phyloP scores from a whole-genome alignment of 2,329 filamentous ascomycete genomes.

The Lachnellula arida region DNA sequence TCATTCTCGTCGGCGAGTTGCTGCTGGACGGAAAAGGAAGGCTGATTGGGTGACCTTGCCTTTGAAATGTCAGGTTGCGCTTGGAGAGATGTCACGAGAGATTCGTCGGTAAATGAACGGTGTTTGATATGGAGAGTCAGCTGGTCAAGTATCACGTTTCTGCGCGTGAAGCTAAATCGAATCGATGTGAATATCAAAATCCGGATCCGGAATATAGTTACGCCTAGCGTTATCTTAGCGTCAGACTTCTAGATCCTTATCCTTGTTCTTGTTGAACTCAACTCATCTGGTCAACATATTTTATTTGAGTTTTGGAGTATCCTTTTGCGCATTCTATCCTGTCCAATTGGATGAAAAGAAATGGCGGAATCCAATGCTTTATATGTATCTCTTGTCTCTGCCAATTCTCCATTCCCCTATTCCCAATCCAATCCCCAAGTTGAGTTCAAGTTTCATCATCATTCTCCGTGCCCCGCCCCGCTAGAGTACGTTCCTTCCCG shows the following conservation, averaged over 20 bases:
- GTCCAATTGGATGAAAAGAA: too few relatives aligned
- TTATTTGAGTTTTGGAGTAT: too few relatives aligned
- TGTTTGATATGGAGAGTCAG: constrained; percentile 13
- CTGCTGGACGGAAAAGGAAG: constrained; percentile 9
- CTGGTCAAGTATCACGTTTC: constrained; percentile 15
- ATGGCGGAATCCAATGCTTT: too few relatives aligned
- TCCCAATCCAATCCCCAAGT: too few relatives aligned
- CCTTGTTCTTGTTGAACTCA: too few relatives aligned
- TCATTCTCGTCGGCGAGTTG: constrained; percentile 17
- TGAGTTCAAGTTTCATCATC: too few relatives aligned
- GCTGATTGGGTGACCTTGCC: constrained; percentile 4
- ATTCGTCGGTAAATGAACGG: neutral
- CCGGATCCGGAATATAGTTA: neutral
- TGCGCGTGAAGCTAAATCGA: neutral
- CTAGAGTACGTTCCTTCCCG: too few relatives aligned
- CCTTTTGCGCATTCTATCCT: too few relatives aligned
- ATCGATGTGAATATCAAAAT: neutral
- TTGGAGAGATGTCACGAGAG: constrained; percentile 10
- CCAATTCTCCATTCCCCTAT: too few relatives aligned
- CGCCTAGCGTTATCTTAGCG: constrained; percentile 1
- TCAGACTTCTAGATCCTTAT: neutral
- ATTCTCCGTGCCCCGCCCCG: too few relatives aligned
- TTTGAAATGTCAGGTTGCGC: constrained; percentile 4
- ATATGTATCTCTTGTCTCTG: too few relatives aligned
- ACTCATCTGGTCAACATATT: too few relatives aligned